Percentiles rank a stretch among this genome's conserved stretches.
Evolutionary conservation across 2,329 filamentous ascomycete genomes (phyloP).

Genomic region (Ampelomyces quisqualis): DNA sequence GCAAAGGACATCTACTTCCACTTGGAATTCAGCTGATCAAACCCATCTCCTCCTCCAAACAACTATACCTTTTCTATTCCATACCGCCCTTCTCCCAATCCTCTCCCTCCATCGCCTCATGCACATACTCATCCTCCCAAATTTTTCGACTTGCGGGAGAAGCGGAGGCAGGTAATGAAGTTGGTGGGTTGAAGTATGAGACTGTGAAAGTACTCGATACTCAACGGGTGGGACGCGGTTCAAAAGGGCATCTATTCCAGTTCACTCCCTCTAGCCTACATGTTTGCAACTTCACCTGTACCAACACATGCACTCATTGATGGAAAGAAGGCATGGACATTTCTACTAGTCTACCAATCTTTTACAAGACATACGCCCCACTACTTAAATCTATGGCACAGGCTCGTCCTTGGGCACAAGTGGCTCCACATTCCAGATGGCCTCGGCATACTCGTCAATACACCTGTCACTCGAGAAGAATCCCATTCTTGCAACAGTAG

Average conservation of each 20-base stretch:
- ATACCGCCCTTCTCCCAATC: neutral
- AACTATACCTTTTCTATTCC: neutral
- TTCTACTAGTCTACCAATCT: neutral
- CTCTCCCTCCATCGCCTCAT: neutral
- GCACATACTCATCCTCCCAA: neutral
- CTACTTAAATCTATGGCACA: conserved; percentile 11
- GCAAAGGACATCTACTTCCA: neutral
- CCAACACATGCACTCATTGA: too few species aligned
- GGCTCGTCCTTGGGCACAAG: conserved; percentile 50
- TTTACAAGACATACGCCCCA: neutral
- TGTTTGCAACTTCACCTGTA: too few species aligned
- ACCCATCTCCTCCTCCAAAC: too few species aligned
- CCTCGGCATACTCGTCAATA: conserved; percentile 96
- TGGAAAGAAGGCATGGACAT: too few species aligned
- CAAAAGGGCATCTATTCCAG: too few species aligned
- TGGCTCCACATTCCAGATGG: conserved; percentile 96
- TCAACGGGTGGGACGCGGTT: too few species aligned
- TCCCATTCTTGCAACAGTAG: conserved; percentile 87
- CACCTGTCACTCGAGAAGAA: conserved; percentile 96
- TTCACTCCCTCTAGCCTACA: too few species aligned
- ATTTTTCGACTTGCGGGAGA: too few species aligned
- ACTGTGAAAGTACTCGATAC: too few species aligned
- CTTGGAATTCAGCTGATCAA: neutral
- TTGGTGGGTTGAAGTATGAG: too few species aligned
- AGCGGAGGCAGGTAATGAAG: too few species aligned